phyloP scores from a whole-genome alignment of 176 grass and related monocot species.

The Pontederia paniculata region DNA sequence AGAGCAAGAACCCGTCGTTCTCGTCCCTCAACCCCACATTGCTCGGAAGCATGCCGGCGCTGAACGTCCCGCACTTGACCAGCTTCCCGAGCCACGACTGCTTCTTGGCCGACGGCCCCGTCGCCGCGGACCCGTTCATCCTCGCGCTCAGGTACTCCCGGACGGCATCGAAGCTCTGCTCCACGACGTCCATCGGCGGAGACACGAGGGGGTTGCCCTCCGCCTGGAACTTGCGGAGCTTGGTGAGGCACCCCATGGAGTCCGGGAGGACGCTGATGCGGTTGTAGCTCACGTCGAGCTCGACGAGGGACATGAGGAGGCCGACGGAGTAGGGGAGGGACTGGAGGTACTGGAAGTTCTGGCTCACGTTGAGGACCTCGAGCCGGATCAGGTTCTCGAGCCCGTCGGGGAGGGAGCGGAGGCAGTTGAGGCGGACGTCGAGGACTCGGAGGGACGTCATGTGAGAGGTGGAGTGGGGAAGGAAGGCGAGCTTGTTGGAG shows the following conservation, averaged over 20 bases:
- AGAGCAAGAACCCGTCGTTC: constrained; percentile 38
- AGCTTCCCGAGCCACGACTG: constrained; percentile 12
- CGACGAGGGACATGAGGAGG: constrained; percentile 15
- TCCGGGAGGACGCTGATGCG: constrained; percentile 13
- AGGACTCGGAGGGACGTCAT: constrained; percentile 22
- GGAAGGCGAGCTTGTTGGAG: constrained; percentile 25
- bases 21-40: constrained; percentile 21
- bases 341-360: constrained; percentile 22
- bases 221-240: constrained; percentile 13
- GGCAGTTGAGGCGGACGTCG: constrained; percentile 26
- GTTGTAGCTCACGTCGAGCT: constrained; percentile 35
- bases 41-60: constrained; percentile 26
- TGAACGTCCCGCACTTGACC: constrained; percentile 10
- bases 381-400: constrained; percentile 24
- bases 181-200: constrained; percentile 18
- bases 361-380: constrained; percentile 20
- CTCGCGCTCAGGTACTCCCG: constrained; percentile 15
- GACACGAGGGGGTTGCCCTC: constrained; percentile 24
- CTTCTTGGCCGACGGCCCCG: not conserved
- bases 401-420: constrained; percentile 21
- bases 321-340: constrained; percentile 18
- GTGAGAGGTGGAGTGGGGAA: constrained; percentile 26
- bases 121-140: not conserved
- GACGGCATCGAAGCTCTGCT: constrained; percentile 8
- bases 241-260: constrained; percentile 19